A percentile compares a stretch with the other conserved stretches of the same genome.
phyloP scores from a whole-genome alignment of 257 asterid genomes.

The Plantago major region DNA sequence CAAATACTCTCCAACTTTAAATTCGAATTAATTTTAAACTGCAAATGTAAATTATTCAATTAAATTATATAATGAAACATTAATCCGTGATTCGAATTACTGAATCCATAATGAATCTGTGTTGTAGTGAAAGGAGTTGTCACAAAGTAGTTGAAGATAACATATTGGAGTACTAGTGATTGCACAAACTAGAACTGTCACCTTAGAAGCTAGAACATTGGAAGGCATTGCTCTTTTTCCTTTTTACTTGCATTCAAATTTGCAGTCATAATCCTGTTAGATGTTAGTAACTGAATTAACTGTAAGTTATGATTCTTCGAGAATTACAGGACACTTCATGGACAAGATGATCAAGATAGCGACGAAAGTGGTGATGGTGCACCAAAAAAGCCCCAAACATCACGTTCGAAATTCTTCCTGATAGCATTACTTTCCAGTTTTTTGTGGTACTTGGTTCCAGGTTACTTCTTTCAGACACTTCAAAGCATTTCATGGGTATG shows the following conservation, averaged over 20 bases:
- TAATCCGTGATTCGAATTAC: too few species aligned
- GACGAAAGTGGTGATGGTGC: constrained; percentile 10
- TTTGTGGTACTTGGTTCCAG: constrained; percentile 60
- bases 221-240: too few species aligned
- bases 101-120: not conserved
- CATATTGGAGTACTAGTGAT: too few species aligned
- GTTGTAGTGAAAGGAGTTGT: not conserved
- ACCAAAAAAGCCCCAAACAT: constrained; percentile 19
- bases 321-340: constrained; percentile 58
- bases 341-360: constrained; percentile 31
- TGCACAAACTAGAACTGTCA: too few species aligned
- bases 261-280: too few species aligned
- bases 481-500: constrained; percentile 78
- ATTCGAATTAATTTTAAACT: too few species aligned
- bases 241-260: too few species aligned
- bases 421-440: constrained; percentile 64
- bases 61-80: too few species aligned
- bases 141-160: not conserved
- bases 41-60: too few species aligned
- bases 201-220: too few species aligned
- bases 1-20: too few species aligned
- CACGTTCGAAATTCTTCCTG: constrained; percentile 63
- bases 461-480: constrained; percentile 56
- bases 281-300: too few species aligned
- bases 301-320: not conserved